Evolutionary conservation across 2,329 filamentous ascomycete species (phyloP).

Genomic region (Elsinoe australis): DNA sequence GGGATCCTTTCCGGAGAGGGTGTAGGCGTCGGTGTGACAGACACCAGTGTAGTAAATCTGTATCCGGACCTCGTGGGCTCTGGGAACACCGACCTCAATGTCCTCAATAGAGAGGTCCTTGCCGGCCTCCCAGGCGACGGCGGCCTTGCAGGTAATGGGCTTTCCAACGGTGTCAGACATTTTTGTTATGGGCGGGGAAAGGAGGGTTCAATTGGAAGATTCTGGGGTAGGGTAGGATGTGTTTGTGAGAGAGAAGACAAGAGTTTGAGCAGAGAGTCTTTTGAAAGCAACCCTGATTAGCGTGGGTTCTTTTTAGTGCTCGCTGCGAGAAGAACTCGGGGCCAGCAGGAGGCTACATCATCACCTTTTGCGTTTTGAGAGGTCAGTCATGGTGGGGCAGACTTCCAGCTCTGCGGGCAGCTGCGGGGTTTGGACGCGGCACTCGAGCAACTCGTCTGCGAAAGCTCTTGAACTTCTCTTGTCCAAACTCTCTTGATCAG

Average conservation of each 20-base stretch:
- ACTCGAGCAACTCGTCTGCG: background rate
- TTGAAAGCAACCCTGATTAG: background rate
- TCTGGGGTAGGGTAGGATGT: background rate
- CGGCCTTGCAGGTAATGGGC: constrained; percentile 85
- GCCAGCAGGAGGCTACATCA: constrained; percentile 2
- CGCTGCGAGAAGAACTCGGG: background rate
- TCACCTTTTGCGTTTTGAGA: constrained; percentile 1
- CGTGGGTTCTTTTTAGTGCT: too few relatives aligned
- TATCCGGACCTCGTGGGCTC: constrained; percentile 91
- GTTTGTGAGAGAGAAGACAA: background rate
- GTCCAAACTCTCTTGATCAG: background rate
- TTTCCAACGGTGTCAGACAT: constrained; percentile 51
- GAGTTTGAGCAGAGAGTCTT: constrained; percentile 1
- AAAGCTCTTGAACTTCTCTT: background rate
- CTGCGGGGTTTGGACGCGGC: constrained; percentile 10
- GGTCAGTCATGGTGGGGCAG: constrained; percentile 8
- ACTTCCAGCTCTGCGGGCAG: background rate
- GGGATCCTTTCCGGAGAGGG: constrained; percentile 89
- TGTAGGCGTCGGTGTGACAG: constrained; percentile 98
- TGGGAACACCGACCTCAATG: constrained; percentile 81
- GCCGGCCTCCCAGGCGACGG: constrained; percentile 93
- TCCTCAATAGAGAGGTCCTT: constrained; percentile 85
- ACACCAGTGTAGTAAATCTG: constrained; percentile 97
- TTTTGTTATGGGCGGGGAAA: background rate
- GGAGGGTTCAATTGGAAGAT: background rate